Percentiles rank a stretch among this genome's conserved stretches.
These are phyloP conservation scores for Pseudogymnoascus sp. DNA, from an alignment of 2,329 filamentous ascomycete genomes.

Conservation along the genomic window DNA sequence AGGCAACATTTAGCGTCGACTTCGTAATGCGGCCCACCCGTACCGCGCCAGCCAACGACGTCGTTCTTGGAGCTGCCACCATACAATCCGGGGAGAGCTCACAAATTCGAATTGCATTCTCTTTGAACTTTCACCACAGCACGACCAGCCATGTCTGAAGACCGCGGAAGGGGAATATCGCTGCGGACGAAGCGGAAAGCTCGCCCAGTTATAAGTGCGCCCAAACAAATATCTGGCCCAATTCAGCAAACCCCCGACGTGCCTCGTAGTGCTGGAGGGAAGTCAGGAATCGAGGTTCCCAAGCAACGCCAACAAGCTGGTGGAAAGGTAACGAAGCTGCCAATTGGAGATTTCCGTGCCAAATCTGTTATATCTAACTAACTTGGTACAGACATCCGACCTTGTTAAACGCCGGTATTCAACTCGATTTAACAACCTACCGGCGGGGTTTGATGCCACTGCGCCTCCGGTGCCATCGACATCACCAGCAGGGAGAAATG, in stretches of 20 bases:
- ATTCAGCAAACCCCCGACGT: constrained; percentile 44
- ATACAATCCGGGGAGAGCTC: neutral
- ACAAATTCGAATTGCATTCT: neutral
- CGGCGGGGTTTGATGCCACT: constrained; percentile 59
- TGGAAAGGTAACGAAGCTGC: constrained; percentile 41
- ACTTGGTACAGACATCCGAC: constrained; percentile 51
- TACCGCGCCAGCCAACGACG: neutral
- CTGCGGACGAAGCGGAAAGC: constrained; percentile 55
- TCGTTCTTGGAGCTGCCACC: neutral
- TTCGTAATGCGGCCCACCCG: neutral
- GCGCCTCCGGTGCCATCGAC: constrained; percentile 65
- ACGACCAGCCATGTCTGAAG: constrained; percentile 47
- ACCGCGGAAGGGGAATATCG: constrained; percentile 51
- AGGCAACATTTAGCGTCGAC: constrained; percentile 10
- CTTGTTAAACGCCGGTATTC: constrained; percentile 93
- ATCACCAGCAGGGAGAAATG: constrained; percentile 50
- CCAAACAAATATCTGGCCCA: constrained; percentile 54
- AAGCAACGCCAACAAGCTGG: constrained; percentile 43
- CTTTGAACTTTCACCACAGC: neutral
- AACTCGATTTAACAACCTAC: constrained; percentile 75
- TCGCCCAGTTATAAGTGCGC: constrained; percentile 55
- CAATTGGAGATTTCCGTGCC: neutral
- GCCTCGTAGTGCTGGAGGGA: constrained; percentile 31
- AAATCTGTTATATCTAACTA: neutral
- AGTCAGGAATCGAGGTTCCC: constrained; percentile 27